Evolutionary conservation across 768 basidiomycete genomes (phyloP), one percentile per base, ranked within the genome.

Genomic region (Cystofilobasidium macerans): DNA sequence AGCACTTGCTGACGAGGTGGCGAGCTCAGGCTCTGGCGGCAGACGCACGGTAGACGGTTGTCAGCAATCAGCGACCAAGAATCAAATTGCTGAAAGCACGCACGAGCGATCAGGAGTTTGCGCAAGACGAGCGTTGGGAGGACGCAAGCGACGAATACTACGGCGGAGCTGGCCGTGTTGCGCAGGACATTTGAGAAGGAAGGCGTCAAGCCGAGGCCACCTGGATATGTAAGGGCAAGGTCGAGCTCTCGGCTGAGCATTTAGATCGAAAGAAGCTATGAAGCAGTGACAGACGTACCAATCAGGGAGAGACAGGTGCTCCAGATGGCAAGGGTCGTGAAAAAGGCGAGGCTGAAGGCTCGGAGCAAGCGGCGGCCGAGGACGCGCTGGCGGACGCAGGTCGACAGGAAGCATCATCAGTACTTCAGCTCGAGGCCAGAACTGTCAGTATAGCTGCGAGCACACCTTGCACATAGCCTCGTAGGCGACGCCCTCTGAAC

Each of bases 401-500:
- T 22, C 22, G 18, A n/a, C 16, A 4, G 16, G 40, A 9, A 28
- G 22, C 33, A 18, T 14, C 9, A 33, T 12, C 5, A 12, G 30
- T 11, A 32, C 26, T 2, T 56, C 14, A 56, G 53, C 24, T 18
- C 4, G 14, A n/a, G 56, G 3, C 2, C 28, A 32, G 18, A 8
- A 3, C 22, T n/a, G 4, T 20, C 22, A 14, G 22, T 18, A 30
- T 3, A 22, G 30, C 9, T 33, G 28, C 28, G 12, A 35, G 33
- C 61, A n/a, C n/a, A 62, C 62, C 62, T 62, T 62, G 62, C 48
- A 51, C 62, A 62, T 62, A 24, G 62, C 62, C 51, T 54, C 62
- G 48, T 62, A 62, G 33, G 62, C 47, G 26, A 51, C 54, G 26
- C 62, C 62, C 7, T 24, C 30, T 6, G 62, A 38, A 8, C 62